Conservation (phyloP, 306 rosid species). For the Psophocarpus tetragonolobus region DNA sequence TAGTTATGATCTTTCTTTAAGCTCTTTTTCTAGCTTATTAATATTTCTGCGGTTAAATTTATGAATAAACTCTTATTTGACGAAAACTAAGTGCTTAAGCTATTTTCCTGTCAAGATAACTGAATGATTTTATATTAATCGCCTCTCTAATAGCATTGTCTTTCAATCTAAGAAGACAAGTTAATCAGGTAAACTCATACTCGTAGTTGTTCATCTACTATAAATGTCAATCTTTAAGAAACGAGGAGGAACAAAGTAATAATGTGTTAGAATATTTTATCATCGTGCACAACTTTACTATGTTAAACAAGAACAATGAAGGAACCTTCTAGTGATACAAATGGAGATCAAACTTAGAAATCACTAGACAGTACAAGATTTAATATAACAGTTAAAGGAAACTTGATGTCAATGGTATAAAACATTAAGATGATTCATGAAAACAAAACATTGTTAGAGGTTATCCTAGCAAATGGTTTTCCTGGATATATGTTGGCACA, state of each 20-base stretch:
- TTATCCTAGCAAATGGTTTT: background rate
- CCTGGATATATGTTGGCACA: background rate
- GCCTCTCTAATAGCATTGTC: background rate
- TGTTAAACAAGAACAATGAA: constrained; percentile 12
- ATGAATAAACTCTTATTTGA: background rate
- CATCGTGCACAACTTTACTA: constrained; percentile 6
- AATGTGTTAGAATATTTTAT: background rate
- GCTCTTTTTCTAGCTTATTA: background rate
- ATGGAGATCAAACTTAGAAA: background rate
- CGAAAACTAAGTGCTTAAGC: background rate
- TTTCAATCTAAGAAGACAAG: background rate
- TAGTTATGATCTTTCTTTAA: background rate
- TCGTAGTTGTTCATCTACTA: background rate
- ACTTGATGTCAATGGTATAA: background rate
- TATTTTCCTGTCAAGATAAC: background rate
- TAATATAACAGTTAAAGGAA: background rate
- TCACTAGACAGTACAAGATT: background rate
- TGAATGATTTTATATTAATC: background rate
- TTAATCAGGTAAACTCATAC: background rate
- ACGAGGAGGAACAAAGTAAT: background rate
- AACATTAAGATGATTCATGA: background rate
- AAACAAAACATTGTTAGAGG: background rate
- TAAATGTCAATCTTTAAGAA: background rate
- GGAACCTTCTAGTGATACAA: constrained; percentile 1
- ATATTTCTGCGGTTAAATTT: background rate